Base-by-base conservation (phyloP, 2,329 filamentous ascomycete species). In the Colletotrichum filicis region DNA sequence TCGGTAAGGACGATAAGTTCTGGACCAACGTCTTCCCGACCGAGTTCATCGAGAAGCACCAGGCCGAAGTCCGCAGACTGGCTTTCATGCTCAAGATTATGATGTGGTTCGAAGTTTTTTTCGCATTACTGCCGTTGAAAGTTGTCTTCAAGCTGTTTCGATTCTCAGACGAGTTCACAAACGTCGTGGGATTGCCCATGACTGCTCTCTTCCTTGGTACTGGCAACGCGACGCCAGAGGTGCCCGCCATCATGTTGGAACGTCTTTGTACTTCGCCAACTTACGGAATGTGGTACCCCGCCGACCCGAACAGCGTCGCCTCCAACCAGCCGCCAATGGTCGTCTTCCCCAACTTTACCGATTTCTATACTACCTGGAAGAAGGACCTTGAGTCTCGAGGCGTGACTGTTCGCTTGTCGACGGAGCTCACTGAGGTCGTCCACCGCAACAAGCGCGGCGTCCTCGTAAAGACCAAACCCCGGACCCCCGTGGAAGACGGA, bases 151-250 rank as follows among this genome's bases (percentile, higher is more conserved):
- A 88, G 76, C 81, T 93, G 60, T 93, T 92, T 80, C 83, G 87
- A 59, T 93, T 93, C 80, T 91, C 87, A 52, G 84, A 88, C 9
- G 91, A 92, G 66, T 94, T 94, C 76, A 88, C 87, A 22, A 91
- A 93, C 76, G 89, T 93, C 80, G 86, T 93, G 30, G 92, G 92
- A 0, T 82, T 94, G 0, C 81, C 81, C 7, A 83, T 83, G 81
- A 82, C 82, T 3, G 81, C 82, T 1, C 76, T 83, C 6, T 93
- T 94, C 77, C 83, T 94, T 0, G 92, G 92, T 1, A 93, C 92
- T 0, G 91, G 92, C 2, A 93, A 93, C 73, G 90, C 92, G 74
- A 92, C 92, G 0, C 89, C 91, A 0, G 90, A 93, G 75, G 91
- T 93, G 0, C 89, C 92, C 0, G 87, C 87, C 64, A 91, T 92